Conservation (phyloP, 768 basidiomycete genomes). For the Hemileccinum impolitum region DNA sequence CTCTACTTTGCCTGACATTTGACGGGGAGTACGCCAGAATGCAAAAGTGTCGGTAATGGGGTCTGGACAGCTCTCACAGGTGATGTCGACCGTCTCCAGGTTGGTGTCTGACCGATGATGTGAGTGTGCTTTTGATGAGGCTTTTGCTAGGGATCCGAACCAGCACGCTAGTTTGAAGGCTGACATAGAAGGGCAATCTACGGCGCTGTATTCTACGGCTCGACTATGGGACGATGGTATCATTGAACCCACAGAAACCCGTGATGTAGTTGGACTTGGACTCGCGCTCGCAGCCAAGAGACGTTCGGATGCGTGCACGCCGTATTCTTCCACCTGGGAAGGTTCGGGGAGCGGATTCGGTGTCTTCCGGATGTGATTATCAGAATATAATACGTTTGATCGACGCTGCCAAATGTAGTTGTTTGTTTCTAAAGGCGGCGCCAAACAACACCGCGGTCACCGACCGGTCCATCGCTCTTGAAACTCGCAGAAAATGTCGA, state of each 20-base stretch:
- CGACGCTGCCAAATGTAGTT: slow-evolving; percentile 25
- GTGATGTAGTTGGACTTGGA: slow-evolving; percentile 85
- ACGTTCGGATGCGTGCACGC: slow-evolving; percentile 17
- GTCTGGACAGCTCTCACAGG: slow-evolving; percentile 86
- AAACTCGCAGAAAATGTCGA: neutral
- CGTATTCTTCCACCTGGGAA: slow-evolving; percentile 55
- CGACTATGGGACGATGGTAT: slow-evolving; percentile 95
- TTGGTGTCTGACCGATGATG: slow-evolving; percentile 31
- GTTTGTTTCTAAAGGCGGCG: slow-evolving; percentile 18
- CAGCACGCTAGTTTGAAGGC: slow-evolving; percentile 72
- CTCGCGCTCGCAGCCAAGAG: slow-evolving; percentile 70
- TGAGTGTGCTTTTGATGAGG: neutral
- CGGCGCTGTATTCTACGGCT: slow-evolving; percentile 83
- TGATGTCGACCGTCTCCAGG: slow-evolving; percentile 89
- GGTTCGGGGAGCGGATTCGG: slow-evolving; percentile 74
- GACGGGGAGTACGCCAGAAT: slow-evolving; percentile 45
- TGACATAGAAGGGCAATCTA: slow-evolving; percentile 87
- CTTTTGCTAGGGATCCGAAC: slow-evolving; percentile 59
- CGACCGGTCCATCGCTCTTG: no score
- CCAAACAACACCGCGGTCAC: slow-evolving; percentile 20
- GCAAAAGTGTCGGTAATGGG: slow-evolving; percentile 97
- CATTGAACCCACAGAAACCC: slow-evolving; percentile 83
- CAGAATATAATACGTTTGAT: no score
- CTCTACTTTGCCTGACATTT: slow-evolving; percentile 7
- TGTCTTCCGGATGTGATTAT: slow-evolving; percentile 80